A percentile compares a stretch with the other conserved stretches of the same genome.
phyloP scores from a whole-genome alignment of 2,329 filamentous ascomycete species.

The Camillea tinctor region DNA sequence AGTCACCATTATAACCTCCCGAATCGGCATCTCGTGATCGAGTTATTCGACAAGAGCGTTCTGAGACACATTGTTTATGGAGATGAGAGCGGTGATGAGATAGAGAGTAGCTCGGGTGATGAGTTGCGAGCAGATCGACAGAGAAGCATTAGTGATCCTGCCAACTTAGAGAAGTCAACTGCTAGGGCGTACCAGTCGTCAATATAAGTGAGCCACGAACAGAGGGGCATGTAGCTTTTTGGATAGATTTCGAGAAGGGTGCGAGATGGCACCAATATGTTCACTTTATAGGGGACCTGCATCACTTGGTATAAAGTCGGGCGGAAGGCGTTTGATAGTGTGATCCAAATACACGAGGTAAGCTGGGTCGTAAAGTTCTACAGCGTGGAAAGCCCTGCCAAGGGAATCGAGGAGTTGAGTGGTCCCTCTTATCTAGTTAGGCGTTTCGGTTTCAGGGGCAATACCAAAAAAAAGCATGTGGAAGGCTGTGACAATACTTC shows the following conservation, averaged over 20 bases:
- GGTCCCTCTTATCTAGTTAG: background rate
- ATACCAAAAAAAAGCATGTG: conserved; percentile 1
- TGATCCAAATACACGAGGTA: background rate
- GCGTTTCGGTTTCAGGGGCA: background rate
- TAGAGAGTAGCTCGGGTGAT: conserved; percentile 45
- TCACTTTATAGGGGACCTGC: background rate
- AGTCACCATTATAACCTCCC: conserved; percentile 85
- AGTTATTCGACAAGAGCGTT: conserved; percentile 90
- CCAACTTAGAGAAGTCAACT: conserved; percentile 27
- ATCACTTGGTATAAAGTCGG: background rate
- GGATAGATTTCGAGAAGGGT: background rate
- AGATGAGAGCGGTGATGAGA: conserved; percentile 48
- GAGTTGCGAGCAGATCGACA: conserved; percentile 57
- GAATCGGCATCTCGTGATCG: conserved; percentile 85
- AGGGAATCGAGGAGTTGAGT: background rate
- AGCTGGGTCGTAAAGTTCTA: background rate
- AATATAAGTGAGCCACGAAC: conserved; percentile 13
- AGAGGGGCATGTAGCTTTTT: background rate
- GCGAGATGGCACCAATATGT: background rate
- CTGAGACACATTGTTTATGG: conserved; percentile 81
- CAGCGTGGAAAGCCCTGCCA: background rate
- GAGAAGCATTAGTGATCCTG: conserved; percentile 46
- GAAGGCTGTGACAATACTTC: background rate
- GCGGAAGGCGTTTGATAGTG: background rate
- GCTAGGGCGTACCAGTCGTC: conserved; percentile 18